Conservation (phyloP, 495 filamentous ascomycete species). For the Clavariopsis aquatica region DNA sequence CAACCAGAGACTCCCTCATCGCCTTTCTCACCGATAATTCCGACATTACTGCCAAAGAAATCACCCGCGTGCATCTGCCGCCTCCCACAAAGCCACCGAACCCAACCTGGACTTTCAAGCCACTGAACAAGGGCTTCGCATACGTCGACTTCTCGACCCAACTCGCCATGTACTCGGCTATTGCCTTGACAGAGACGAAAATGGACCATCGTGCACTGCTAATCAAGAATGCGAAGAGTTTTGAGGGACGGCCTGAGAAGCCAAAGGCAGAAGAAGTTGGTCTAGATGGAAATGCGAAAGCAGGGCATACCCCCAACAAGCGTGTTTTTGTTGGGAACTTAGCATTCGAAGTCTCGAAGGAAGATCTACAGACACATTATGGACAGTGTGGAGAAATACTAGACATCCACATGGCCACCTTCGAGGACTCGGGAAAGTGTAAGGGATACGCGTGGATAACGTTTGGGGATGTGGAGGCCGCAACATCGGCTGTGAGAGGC, state of each 20-base stretch:
- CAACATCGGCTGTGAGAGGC: conserved; percentile 77
- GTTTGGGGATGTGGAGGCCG: conserved; percentile 76
- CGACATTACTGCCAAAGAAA: conserved; percentile 63
- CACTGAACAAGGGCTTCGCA: conserved; percentile 85
- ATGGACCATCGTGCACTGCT: conserved; percentile 73
- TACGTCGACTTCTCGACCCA: conserved; percentile 86
- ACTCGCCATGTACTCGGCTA: conserved; percentile 66
- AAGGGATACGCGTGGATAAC: conserved; percentile 96
- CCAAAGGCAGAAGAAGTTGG: conserved; percentile 51
- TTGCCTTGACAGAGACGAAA: conserved; percentile 78
- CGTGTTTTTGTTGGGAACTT: conserved; percentile 94
- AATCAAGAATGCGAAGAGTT: conserved; percentile 88
- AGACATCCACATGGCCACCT: conserved; percentile 84
- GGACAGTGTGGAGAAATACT: conserved; percentile 74
- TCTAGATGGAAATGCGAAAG: conserved; percentile 39
- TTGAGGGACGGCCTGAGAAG: conserved; percentile 71
- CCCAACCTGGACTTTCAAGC: conserved; percentile 51
- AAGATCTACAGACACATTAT: conserved; percentile 77
- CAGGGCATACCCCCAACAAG: conserved; percentile 61
- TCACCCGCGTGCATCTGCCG: conserved; percentile 85
- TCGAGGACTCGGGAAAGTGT: conserved; percentile 96
- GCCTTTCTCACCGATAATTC: conserved; percentile 74
- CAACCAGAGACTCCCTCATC: conserved; percentile 69
- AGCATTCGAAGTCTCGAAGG: conserved; percentile 78
- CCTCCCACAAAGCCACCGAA: conserved; percentile 33